Evolutionary conservation across 306 rosid genomes (phyloP), one percentile per base, ranked within the genome.

Genomic region (Ochetophila trinervis): DNA sequence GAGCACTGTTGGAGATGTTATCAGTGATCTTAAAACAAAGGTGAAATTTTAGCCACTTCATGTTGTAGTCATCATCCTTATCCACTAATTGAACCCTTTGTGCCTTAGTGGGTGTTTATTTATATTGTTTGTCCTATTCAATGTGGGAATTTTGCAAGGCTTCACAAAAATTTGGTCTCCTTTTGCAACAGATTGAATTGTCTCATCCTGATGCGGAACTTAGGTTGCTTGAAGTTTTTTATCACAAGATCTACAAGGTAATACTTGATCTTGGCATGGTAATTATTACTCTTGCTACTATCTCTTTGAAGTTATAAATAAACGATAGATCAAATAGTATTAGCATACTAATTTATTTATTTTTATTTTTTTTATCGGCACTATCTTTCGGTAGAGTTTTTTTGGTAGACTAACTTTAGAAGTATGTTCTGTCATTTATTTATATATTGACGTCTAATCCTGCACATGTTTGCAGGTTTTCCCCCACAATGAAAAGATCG

Each of bases 221-320:
- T 66, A 80, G 97, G 83, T 62, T 91, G 96, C 93, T 91, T 59
- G 96, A 91, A 86, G 93, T 91, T 63, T 91, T 88, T 82, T 88
- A 88, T 81, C 96, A 88, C 78, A 91, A 86, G 83, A 91, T 91
- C 70, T 91, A 88, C 83, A 88, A 91, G 97, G 96, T 91, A 63
- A 27, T 2, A 4, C 37, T 56, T 52, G 18, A 16, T 74, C 71
- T 65, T 59, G 75, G 62, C 68, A 53, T 23, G 56, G 60, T 52
- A 65, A 20, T 60, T 68, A 53, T 62, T 16, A 16, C 35, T 51
- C 67, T 70, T 63, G 66, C 71, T 73, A 21, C 0, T 34, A 32
- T 60, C 52, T 13, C 45, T 60, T 14, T 73, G 66, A 64, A 12
- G 36, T 63, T 34, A 65, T 53, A 20, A 4, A 6, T 45, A 53